Conservation (phyloP, 2,329 filamentous ascomycete genomes). For the Ceratocystis huliohia region DNA sequence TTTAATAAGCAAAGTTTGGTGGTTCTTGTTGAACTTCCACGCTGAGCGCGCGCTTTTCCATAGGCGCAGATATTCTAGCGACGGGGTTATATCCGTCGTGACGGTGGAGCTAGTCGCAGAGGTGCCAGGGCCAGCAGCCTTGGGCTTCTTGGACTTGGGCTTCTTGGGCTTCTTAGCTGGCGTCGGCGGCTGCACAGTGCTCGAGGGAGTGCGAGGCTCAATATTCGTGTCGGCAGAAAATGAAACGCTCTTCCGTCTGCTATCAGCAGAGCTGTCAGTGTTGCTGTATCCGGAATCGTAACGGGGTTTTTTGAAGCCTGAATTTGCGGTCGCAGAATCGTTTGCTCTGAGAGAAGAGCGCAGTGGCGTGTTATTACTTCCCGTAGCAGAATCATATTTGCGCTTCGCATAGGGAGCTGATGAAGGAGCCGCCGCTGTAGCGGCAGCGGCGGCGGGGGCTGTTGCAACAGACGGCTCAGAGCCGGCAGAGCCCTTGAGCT, state of each 20-base stretch:
- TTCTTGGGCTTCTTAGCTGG: conserved; percentile 28
- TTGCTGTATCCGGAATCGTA: conserved; percentile 21
- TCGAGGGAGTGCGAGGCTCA: conserved; percentile 25
- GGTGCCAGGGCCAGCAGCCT: conserved; percentile 28
- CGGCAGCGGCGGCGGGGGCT: background rate
- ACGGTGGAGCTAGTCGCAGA: conserved; percentile 27
- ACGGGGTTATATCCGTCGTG: conserved; percentile 41
- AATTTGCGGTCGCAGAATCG: conserved; percentile 22
- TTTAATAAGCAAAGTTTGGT: conserved; percentile 74
- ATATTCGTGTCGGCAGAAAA: conserved; percentile 34
- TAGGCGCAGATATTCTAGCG: conserved; percentile 62
- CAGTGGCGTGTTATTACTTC: conserved; percentile 16
- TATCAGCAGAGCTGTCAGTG: conserved; percentile 22
- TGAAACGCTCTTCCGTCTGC: conserved; percentile 36
- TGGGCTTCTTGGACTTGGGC: conserved; percentile 30
- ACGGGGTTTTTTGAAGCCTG: conserved; percentile 26
- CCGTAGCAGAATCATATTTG: conserved; percentile 25
- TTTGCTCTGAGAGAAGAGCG: conserved; percentile 20
- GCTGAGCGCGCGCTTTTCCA: conserved; percentile 56
- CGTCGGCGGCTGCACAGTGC: conserved; percentile 22
- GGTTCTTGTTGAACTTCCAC: conserved; percentile 97
- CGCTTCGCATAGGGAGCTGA: conserved; percentile 27
- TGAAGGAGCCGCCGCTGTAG: background rate
- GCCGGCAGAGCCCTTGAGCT: conserved; percentile 38
- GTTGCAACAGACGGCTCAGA: conserved; percentile 24